Evolutionary conservation across 2,329 filamentous ascomycete species (phyloP).

Genomic region (Lojkania enalia): DNA sequence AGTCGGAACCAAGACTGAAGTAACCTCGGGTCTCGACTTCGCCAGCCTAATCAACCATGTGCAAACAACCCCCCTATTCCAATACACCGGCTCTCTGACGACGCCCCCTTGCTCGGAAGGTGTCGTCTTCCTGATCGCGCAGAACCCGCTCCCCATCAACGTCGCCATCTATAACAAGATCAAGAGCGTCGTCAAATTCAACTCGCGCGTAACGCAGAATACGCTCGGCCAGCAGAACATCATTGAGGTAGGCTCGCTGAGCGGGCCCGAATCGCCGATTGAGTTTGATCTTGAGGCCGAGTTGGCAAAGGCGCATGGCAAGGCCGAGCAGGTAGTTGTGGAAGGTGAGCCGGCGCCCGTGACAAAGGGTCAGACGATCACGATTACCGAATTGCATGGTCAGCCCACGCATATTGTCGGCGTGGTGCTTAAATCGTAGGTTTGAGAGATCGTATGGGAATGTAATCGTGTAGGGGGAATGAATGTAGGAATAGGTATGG

Average conservation of each 20-base stretch:
- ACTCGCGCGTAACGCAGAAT: conserved; percentile 60
- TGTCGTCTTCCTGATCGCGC: conserved; percentile 58
- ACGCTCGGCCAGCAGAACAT: conserved; percentile 51
- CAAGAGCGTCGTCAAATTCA: conserved; percentile 59
- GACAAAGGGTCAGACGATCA: conserved; percentile 17
- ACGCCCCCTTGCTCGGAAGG: conserved; percentile 65
- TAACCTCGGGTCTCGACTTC: conserved; percentile 49
- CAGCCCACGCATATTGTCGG: conserved; percentile 12
- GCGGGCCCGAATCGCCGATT: conserved; percentile 14
- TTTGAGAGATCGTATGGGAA: background rate
- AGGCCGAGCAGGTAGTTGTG: background rate
- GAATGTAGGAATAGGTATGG: too few species aligned
- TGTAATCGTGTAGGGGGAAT: too few species aligned
- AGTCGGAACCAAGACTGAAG: conserved; percentile 44
- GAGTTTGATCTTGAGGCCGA: conserved; percentile 1
- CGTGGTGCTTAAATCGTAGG: conserved; percentile 4
- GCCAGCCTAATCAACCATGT: conserved; percentile 45
- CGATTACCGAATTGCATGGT: conserved; percentile 20
- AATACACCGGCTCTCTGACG: conserved; percentile 63
- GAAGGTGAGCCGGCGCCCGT: conserved; percentile 2
- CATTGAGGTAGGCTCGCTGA: conserved; percentile 25
- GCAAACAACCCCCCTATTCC: conserved; percentile 47
- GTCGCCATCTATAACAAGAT: conserved; percentile 56
- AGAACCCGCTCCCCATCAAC: conserved; percentile 53
- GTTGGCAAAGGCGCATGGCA: too few species aligned